Base-by-base conservation (phyloP, 129 eudicot genomes). In the Saposhnikovia divaricata region DNA sequence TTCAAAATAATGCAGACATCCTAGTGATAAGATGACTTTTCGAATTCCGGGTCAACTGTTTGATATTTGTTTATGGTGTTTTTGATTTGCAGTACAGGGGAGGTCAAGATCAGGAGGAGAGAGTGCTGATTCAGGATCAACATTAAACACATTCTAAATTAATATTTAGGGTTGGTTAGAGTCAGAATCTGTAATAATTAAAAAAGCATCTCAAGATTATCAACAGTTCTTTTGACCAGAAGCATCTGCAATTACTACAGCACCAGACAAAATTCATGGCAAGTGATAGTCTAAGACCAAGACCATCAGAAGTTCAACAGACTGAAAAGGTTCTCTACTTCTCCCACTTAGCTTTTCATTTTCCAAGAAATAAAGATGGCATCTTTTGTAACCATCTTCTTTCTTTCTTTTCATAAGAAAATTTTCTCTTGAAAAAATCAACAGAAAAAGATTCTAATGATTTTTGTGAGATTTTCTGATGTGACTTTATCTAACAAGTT, bases 111-210 rank as follows among this genome's bases (percentile, higher is more conserved):
- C 91, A 86, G 89, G 89, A 78, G 90, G 82, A 82, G 89, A 83
- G 73, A 90, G 92, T 84, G 81, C 85, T 28, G 97, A 90, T 87
- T 94, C 96, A 83, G 96, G 92, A 53, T 90, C 97, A 87, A 91
- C 78, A 76, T 85, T 89, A 75, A 87, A 90, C 66, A 83, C 93
- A 77, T 39, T 85, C 78, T 83, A 90, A 50, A 83, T 87, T 78
- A 83, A 81, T 61, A 81, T 86, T 50, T 85, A 84, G 16, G 66
- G 81, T 21, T 85, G 82, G 31, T 71, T 85, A 25, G 87, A 87
- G 70, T 86, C 92, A 69, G 98, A 95, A 73, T 92, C 98, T 45
- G 94, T 91, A 18, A 82, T 90, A 31, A 90, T 93, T 75, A 82
- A 85, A 82, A 87, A 85, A 74, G 72, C 86, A 46, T 83, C 85